Evolutionary conservation across 495 filamentous ascomycete species (phyloP).

Genomic region (Aspergillus incahuasiensis): DNA sequence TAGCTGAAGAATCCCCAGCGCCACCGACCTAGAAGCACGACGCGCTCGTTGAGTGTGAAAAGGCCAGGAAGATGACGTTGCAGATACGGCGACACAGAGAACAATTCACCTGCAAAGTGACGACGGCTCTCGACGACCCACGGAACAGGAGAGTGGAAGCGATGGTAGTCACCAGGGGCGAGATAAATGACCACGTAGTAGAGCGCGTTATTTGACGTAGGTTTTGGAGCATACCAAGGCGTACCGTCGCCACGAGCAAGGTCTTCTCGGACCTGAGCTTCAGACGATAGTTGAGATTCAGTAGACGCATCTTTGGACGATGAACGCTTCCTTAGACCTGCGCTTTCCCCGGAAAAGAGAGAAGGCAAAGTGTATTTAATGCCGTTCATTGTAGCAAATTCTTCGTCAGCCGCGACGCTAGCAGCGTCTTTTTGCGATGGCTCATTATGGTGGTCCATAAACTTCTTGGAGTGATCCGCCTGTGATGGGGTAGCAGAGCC

Average conservation of each 20-base stretch:
- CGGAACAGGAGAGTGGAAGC: slow-evolving; percentile 88
- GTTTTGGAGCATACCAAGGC: slow-evolving; percentile 74
- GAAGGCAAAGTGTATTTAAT: slow-evolving; percentile 93
- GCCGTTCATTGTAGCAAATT: slow-evolving; percentile 93
- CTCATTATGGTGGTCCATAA: slow-evolving; percentile 28
- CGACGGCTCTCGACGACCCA: slow-evolving; percentile 92
- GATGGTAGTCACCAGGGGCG: slow-evolving; percentile 97
- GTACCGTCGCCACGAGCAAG: slow-evolving; percentile 63
- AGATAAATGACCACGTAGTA: slow-evolving; percentile 97
- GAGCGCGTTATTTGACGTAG: slow-evolving; percentile 57
- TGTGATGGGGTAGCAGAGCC: slow-evolving; percentile 54
- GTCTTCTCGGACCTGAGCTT: slow-evolving; percentile 77
- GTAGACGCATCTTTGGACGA: slow-evolving; percentile 60
- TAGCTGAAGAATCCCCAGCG: slow-evolving; percentile 96
- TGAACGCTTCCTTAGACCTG: slow-evolving; percentile 25
- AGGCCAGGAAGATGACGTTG: slow-evolving; percentile 86
- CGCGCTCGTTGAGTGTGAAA: slow-evolving; percentile 94
- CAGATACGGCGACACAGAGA: slow-evolving; percentile 89
- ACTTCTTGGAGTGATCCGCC: slow-evolving; percentile 37
- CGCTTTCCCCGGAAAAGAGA: slow-evolving; percentile 69
- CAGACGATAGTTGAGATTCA: slow-evolving; percentile 59
- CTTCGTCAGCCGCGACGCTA: slow-evolving; percentile 70
- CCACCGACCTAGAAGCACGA: slow-evolving; percentile 91
- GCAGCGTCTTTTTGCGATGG: slow-evolving; percentile 31
- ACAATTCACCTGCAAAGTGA: slow-evolving; percentile 96